These are phyloP conservation scores for Apiotrichum gamsii DNA, from an alignment of 1,284 basidiomycete species.

Conservation along the genomic window DNA sequence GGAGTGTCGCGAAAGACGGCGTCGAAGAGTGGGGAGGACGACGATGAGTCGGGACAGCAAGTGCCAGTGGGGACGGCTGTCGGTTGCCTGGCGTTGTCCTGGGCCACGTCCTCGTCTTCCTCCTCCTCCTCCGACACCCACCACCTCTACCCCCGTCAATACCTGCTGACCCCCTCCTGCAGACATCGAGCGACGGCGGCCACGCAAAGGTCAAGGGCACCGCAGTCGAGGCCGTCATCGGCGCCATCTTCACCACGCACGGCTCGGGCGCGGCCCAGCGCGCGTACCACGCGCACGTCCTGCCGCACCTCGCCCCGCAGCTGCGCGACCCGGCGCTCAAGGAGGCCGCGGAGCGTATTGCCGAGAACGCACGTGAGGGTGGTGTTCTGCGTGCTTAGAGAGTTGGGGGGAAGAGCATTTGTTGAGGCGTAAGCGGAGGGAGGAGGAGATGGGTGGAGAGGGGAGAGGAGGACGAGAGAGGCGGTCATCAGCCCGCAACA, in stretches of 20 bases:
- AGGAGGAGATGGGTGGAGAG: not conserved
- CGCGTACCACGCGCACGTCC: constrained; percentile 40
- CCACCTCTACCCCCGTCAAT: not conserved
- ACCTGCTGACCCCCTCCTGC: constrained; percentile 6
- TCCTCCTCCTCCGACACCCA: too few species aligned
- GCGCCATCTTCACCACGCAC: constrained; percentile 39
- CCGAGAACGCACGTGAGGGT: constrained; percentile 19
- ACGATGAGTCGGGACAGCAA: not conserved
- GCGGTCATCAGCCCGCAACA: too few species aligned
- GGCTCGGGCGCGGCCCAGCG: constrained; percentile 45
- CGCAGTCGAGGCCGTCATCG: constrained; percentile 41
- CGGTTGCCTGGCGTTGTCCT: too few species aligned
- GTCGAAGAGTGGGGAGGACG: too few species aligned
- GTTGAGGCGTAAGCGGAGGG: too few species aligned
- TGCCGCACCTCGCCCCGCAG: constrained; percentile 35
- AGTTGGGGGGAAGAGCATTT: too few species aligned
- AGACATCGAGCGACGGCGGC: constrained; percentile 23
- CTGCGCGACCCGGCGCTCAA: constrained; percentile 35
- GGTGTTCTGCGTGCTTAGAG: too few species aligned
- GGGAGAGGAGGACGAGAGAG: too few species aligned
- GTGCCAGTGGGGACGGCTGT: too few species aligned
- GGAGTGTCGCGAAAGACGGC: not conserved
- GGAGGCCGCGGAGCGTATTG: constrained; percentile 23
- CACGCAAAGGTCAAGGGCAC: constrained; percentile 34
- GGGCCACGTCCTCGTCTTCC: too few species aligned